Evolutionary conservation across 352 stramenopile genomes (phyloP), one percentile per base, ranked within the genome.

Genomic region (Albugo candida): DNA sequence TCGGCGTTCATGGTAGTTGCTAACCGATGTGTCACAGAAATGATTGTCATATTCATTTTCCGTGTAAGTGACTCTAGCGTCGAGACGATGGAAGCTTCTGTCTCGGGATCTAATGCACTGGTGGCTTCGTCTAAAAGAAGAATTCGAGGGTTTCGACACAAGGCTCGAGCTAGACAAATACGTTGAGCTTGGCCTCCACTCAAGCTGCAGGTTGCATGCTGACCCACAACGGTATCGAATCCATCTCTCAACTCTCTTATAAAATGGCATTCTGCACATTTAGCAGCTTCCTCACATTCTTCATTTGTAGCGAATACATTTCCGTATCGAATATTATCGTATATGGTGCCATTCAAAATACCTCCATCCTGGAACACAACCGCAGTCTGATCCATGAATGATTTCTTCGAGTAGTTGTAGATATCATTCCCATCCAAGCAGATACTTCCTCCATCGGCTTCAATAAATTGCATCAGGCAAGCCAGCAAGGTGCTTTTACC

Each of bases 1-100:
- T 92, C 76, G 0, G 79, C 64, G 54, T 92, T 85, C 20, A 83
- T 36, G 8, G 71, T 50, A 19, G 79, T 92, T 39, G 76, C 84
- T 52, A 92, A 62, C n/a, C 79, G 76, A 59, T 92, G 79, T 20
- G 79, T 92, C n/a, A 92, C 76, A 31, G 76, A 89, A 47, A 92
- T 69, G 47, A 92, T 89, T 41, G 79, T 89, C 73, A 87, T 89
- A 59, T 81, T 78, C 70, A 83, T 85, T 60, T 85, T 86, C 57
- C 66, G 54, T 43, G 72, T 70, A 35, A 89, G 58, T 4, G 74
- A 73, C 53, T 89, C 76, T 11, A 92, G 57, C 12, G 76, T 92
- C 16, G 72, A 63, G 14, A 92, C 67, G 45, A 92, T 87, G 11
- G 78, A 88, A 6, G 75, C 76, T 45, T 92, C 78, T 1, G 78